Evolutionary conservation across 169 alveolate species (phyloP).

Genomic region (Cryptosporidium sp.): DNA sequence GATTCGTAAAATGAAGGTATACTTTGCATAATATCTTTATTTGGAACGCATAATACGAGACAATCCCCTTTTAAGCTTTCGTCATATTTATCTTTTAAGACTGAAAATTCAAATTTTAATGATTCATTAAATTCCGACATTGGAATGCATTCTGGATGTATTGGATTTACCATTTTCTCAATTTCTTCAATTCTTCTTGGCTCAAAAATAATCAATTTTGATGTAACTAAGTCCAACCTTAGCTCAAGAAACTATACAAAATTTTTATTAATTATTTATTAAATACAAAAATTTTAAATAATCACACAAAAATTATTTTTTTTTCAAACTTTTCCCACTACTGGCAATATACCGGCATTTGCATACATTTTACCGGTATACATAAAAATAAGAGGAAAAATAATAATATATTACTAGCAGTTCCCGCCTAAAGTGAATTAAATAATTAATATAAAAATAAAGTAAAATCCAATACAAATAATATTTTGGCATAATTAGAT

Average conservation of each 20-base stretch:
- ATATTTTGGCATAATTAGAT: background rate
- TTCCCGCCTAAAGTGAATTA: background rate
- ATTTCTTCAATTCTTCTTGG: background rate
- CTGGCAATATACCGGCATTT: slow-evolving; percentile 11
- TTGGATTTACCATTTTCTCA: slow-evolving; percentile 65
- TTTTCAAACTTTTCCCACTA: background rate
- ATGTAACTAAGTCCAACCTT: no score
- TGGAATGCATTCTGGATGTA: slow-evolving; percentile 55
- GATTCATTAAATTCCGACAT: slow-evolving; percentile 43
- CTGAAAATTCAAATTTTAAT: slow-evolving; percentile 37
- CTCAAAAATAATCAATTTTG: no score
- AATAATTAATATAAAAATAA: background rate
- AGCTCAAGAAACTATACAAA: no score
- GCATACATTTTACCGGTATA: slow-evolving; percentile 26
- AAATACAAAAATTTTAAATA: background rate
- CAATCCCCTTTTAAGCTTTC: slow-evolving; percentile 21
- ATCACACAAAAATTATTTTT: slow-evolving; percentile 5
- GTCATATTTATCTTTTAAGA: slow-evolving; percentile 4
- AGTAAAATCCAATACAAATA: background rate
- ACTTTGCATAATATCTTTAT: background rate
- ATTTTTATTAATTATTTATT: no score
- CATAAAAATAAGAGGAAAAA: background rate
- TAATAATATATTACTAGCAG: background rate
- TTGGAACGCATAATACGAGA: slow-evolving; percentile 20
- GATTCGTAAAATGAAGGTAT: background rate